Percentiles rank a stretch among this genome's conserved stretches.
Evolutionary conservation across 305 asterid species (phyloP).

Genomic region (Fraxinus paxiana): DNA sequence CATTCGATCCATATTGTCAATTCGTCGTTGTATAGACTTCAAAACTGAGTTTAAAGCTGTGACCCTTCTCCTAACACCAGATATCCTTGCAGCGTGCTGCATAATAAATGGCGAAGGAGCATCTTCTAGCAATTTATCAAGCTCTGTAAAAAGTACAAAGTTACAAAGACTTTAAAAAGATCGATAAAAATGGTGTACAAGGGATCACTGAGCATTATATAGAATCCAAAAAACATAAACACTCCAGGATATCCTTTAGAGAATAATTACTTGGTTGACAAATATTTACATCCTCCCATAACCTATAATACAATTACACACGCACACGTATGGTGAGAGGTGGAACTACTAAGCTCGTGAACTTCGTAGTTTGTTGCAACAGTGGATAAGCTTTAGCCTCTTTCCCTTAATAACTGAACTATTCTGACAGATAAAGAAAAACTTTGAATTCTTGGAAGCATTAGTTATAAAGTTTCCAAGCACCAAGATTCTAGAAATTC

Average conservation of each 20-base stretch:
- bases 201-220: not conserved
- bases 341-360: not conserved
- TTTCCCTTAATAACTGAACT: not conserved
- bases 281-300: not conserved
- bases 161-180: not conserved
- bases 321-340: not conserved
- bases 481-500: constrained; percentile 3
- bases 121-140: constrained; percentile 82
- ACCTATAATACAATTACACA: not conserved
- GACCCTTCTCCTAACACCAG: constrained; percentile 67
- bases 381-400: not conserved
- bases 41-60: constrained; percentile 55
- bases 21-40: constrained; percentile 65
- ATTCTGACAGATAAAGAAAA: constrained; percentile 8
- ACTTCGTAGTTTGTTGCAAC: not conserved
- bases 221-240: not conserved
- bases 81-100: constrained; percentile 73
- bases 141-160: constrained; percentile 52
- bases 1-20: constrained; percentile 69
- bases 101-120: constrained; percentile 80
- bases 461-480: not conserved
- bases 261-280: not conserved
- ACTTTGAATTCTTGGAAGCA: not conserved
- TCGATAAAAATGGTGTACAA: not conserved
- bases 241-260: not conserved